These are phyloP conservation scores for Nymphaea colorata DNA, from an alignment of 164 flowering plant genomes.

Conservation along the genomic window DNA sequence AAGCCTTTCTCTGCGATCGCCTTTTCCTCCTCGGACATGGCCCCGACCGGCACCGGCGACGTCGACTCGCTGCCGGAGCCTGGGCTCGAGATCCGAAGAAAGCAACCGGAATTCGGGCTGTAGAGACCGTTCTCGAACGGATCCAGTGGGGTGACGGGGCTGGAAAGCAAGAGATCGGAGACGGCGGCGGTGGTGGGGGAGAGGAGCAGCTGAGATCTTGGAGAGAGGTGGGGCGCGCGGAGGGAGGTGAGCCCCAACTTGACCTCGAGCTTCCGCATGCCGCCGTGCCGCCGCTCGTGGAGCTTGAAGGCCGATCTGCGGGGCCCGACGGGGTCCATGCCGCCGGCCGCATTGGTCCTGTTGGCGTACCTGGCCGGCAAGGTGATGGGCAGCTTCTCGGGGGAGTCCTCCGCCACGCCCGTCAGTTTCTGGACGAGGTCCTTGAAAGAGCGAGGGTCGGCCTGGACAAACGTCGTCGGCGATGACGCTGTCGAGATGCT, in stretches of 20 bases:
- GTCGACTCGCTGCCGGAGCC: conserved; percentile 23
- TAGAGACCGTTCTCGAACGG: not conserved
- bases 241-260: conserved; percentile 28
- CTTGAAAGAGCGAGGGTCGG: conserved; percentile 32
- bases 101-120: conserved; percentile 12
- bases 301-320: conserved; percentile 39
- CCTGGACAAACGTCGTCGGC: conserved; percentile 42
- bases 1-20: conserved; percentile 36
- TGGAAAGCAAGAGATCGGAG: conserved; percentile 14
- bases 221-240: conserved; percentile 5
- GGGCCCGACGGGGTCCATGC: conserved; percentile 18
- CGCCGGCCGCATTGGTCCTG: conserved; percentile 1
- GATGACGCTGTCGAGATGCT: conserved; percentile 5
- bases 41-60: conserved; percentile 15
- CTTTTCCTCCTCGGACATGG: conserved; percentile 27
- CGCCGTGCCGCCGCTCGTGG: conserved; percentile 32
- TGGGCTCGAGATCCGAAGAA: not conserved
- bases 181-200: not conserved
- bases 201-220: conserved; percentile 7
- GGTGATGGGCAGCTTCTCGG: conserved; percentile 20
- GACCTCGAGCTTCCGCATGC: conserved; percentile 36
- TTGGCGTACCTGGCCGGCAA: conserved; percentile 16
- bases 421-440: conserved; percentile 45
- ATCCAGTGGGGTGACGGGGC: conserved; percentile 45
- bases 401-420: conserved; percentile 18